These are phyloP conservation scores for Candida dendrica DNA, from an alignment of 805 yeast species.

Conservation along the genomic window DNA sequence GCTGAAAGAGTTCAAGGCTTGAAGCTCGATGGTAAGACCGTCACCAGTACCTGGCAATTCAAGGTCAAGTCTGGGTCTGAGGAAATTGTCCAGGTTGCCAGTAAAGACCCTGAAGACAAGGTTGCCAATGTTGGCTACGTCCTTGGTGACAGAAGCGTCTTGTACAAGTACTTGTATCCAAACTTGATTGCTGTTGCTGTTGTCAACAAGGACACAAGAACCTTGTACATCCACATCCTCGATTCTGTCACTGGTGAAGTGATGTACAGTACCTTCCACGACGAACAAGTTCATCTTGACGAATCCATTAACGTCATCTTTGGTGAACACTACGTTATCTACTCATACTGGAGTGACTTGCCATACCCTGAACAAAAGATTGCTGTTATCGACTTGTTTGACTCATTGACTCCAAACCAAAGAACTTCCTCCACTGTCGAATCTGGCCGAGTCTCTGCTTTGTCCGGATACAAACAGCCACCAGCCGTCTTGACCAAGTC, in stretches of 20 bases:
- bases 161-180: conserved; percentile 81
- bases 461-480: conserved; percentile 26
- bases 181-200: conserved; percentile 51
- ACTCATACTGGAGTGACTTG: conserved; percentile 47
- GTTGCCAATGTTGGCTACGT: conserved; percentile 62
- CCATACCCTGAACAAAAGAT: conserved; percentile 51
- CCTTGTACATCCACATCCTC: conserved; percentile 44
- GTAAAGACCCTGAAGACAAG: conserved; percentile 31
- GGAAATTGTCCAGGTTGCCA: conserved; percentile 31
- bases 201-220: conserved; percentile 18
- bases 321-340: conserved; percentile 82
- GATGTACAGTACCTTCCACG: conserved; percentile 37
- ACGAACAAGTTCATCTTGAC: conserved; percentile 33
- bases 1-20: conserved; percentile 19
- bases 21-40: conserved; percentile 8
- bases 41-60: conserved; percentile 33
- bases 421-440: conserved; percentile 23
- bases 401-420: conserved; percentile 48
- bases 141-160: conserved; percentile 60
- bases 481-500: conserved; percentile 52
- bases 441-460: conserved; percentile 11
- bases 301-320: conserved; percentile 43
- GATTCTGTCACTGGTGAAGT: conserved; percentile 68
- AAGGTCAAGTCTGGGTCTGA: conserved; percentile 22
- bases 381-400: conserved; percentile 73